A percentile compares a stretch with the other conserved stretches of the same genome.
Evolutionary conservation across 1,284 basidiomycete species (phyloP).

Genomic region (Papiliotrema laurentii): DNA sequence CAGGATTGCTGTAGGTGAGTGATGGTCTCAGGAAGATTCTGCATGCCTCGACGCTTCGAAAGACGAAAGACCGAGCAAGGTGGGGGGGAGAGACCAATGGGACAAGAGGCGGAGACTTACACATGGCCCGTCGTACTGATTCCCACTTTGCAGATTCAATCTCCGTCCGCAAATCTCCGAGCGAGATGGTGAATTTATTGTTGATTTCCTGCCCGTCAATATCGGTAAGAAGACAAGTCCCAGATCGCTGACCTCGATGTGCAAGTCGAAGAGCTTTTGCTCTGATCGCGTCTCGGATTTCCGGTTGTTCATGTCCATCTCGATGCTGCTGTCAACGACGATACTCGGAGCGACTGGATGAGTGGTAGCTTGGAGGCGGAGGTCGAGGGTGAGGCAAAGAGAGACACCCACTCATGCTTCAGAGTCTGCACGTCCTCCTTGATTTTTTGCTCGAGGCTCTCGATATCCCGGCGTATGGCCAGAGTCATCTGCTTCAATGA

Average conservation of each 20-base stretch:
- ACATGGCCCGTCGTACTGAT: conserved; percentile 77
- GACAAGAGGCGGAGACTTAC: conserved; percentile 52
- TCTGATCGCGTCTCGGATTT: conserved; percentile 91
- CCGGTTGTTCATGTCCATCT: conserved; percentile 91
- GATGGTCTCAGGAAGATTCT: neutral
- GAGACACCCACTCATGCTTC: conserved; percentile 74
- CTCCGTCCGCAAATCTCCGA: conserved; percentile 79
- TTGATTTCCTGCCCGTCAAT: conserved; percentile 63
- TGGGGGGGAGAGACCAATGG: neutral
- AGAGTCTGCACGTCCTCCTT: conserved; percentile 86
- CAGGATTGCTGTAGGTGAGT: neutral
- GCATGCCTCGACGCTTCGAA: neutral
- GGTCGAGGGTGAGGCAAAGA: no score
- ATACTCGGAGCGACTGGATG: no score
- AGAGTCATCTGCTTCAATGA: conserved; percentile 38
- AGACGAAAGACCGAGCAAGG: neutral
- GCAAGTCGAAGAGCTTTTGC: conserved; percentile 78
- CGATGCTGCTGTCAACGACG: conserved; percentile 56
- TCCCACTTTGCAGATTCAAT: conserved; percentile 90
- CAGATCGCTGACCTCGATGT: conserved; percentile 66
- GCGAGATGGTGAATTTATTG: conserved; percentile 75
- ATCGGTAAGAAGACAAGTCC: neutral
- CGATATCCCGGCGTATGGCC: conserved; percentile 82
- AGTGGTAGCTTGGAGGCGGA: no score
- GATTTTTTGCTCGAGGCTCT: conserved; percentile 81